These are phyloP conservation scores for Candida morakotiae DNA, from an alignment of 805 yeast genomes.

Conservation along the genomic window DNA sequence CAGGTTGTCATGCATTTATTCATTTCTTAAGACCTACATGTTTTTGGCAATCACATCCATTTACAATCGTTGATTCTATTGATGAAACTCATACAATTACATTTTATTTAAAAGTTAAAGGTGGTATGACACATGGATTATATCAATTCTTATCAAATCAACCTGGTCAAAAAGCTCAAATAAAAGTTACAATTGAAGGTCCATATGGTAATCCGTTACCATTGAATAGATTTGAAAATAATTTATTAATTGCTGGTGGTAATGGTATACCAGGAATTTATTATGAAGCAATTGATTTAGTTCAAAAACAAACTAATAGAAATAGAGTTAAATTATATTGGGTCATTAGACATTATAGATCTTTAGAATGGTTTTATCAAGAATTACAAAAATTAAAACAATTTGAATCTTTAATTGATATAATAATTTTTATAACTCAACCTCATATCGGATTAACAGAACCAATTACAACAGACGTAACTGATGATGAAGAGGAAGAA, in stretches of 20 bases:
- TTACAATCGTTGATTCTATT: constrained; percentile 27
- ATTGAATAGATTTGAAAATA: constrained; percentile 45
- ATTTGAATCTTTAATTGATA: constrained; percentile 16
- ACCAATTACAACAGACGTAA: constrained; percentile 2
- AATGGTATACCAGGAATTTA: constrained; percentile 63
- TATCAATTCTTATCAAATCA: constrained; percentile 20
- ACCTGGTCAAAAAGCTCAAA: constrained; percentile 26
- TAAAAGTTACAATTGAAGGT: constrained; percentile 35
- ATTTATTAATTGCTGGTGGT: constrained; percentile 67
- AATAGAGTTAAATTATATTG: constrained; percentile 47
- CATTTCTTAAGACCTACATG: constrained; percentile 36
- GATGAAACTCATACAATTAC: constrained; percentile 34
- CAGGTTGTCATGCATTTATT: constrained; percentile 37
- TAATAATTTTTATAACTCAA: constrained; percentile 23
- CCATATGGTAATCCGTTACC: constrained; percentile 50
- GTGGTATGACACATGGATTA: constrained; percentile 47
- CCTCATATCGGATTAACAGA: constrained; percentile 13
- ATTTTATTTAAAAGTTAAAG: constrained; percentile 48
- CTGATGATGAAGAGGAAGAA: constrained; percentile 8
- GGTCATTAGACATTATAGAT: constrained; percentile 52
- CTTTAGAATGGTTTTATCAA: constrained; percentile 45
- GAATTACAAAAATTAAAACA: constrained; percentile 29
- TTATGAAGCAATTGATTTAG: constrained; percentile 32
- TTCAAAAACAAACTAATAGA: neutral
- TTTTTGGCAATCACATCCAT: constrained; percentile 46